Base-by-base conservation (phyloP, 176 grass and related monocot species). In the Lolium multiflorum region DNA sequence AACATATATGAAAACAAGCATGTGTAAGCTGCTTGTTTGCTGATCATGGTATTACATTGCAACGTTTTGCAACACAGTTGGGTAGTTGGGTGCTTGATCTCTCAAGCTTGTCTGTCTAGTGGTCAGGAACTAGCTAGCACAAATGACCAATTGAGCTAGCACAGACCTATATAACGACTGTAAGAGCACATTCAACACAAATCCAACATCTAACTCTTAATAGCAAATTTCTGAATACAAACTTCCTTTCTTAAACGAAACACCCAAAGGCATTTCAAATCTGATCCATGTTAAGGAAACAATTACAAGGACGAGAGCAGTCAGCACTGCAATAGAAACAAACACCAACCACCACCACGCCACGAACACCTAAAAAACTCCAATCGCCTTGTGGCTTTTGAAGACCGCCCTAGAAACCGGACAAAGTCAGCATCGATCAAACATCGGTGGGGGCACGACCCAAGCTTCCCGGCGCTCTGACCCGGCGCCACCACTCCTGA, bases 341-440 rank as follows among this genome's bases (percentile, higher is more conserved):
- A 35, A 26, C 24, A 18, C 24, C 48, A 76, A 31, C 26, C 11
- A 65, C 62, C 11, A 35, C 12, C 14, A 65, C 61, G 14, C 73
- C 73, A 52, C 12, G 35, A 76, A 50, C 49, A 76, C 49, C 74
- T 55, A 76, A 55, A 3, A 17, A 76, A 52, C 74, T 55, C 48
- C 73, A 76, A 54, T 76, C 0, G 72, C 72, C 72, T 75, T 48
- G 24, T 75, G 73, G 24, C 73, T 52, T 76, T 76, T 76, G 48
- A 76, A 76, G 47, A 54, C 15, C 24, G 47, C 15, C 49, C 49
- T 55, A 55, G 25, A 17, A 14, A 76, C 7, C 7, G 24, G 24
- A 76, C 73, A 20, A 54, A 35, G 73, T 31, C 16, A 76, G 11
- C 25, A 49, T 76, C 9, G 24, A 76, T 37, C 24, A 3, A 54